Percentiles rank a stretch among this genome's conserved stretches.
Conservation (phyloP, 768 basidiomycete species). For the Boletus tomentosulus region DNA sequence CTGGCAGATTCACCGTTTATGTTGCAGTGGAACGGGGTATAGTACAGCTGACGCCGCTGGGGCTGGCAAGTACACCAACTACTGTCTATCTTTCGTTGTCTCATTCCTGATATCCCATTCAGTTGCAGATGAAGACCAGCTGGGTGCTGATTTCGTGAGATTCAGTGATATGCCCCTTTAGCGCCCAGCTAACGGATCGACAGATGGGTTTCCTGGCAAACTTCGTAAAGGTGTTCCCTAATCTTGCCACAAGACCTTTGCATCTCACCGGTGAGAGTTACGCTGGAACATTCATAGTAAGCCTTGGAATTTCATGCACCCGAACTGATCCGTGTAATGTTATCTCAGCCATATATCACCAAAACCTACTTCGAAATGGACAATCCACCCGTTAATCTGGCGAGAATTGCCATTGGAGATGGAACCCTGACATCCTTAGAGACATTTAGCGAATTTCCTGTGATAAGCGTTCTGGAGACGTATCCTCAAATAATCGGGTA, state of each 20-base stretch:
- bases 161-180: neutral
- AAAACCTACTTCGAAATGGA: slow-evolving; percentile 63
- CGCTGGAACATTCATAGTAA: slow-evolving; percentile 66
- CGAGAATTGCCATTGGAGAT: slow-evolving; percentile 70
- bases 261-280: slow-evolving; percentile 73
- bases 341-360: slow-evolving; percentile 63
- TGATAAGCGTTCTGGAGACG: slow-evolving; percentile 62
- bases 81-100: neutral
- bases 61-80: slow-evolving; percentile 41
- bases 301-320: slow-evolving; percentile 15
- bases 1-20: slow-evolving; percentile 5
- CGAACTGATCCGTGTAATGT: neutral
- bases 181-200: neutral
- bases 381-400: slow-evolving; percentile 63
- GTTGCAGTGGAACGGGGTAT: slow-evolving; percentile 52
- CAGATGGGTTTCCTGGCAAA: slow-evolving; percentile 72
- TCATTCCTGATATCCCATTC: slow-evolving; percentile 10
- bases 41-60: slow-evolving; percentile 60
- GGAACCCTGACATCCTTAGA: slow-evolving; percentile 50
- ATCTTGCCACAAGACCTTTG: slow-evolving; percentile 62
- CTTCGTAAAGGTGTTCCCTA: slow-evolving; percentile 71
- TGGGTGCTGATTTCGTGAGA: slow-evolving; percentile 50
- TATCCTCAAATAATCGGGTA: slow-evolving; percentile 77
- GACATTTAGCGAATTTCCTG: slow-evolving; percentile 51
- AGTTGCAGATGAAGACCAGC: slow-evolving; percentile 61